These are phyloP conservation scores for Lachnellula arida DNA, from an alignment of 2,329 filamentous ascomycete genomes.

Conservation along the genomic window DNA sequence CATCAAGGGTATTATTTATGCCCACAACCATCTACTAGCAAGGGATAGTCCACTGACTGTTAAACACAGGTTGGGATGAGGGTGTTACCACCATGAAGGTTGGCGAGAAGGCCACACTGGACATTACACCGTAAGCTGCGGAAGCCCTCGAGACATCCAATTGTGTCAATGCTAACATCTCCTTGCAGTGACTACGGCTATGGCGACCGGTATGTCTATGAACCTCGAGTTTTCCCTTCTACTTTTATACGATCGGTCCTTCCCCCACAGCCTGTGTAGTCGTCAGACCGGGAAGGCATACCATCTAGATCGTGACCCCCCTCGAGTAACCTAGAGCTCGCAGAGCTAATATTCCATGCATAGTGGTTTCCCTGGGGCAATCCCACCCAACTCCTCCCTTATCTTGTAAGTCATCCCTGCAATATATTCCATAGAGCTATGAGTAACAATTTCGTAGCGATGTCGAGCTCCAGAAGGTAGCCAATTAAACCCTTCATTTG, in stretches of 20 bases:
- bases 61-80: constrained; percentile 69
- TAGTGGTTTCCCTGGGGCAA: constrained; percentile 74
- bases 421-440: neutral
- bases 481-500: constrained; percentile 36
- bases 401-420: constrained; percentile 65
- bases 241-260: neutral
- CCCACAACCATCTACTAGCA: neutral
- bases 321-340: neutral
- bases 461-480: constrained; percentile 61
- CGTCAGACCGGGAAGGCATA: neutral
- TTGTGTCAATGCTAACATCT: constrained; percentile 16
- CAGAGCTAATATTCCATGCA: constrained; percentile 7
- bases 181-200: constrained; percentile 57
- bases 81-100: constrained; percentile 81
- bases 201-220: constrained; percentile 49
- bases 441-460: constrained; percentile 45
- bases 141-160: neutral
- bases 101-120: constrained; percentile 83
- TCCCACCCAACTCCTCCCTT: constrained; percentile 69
- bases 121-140: constrained; percentile 64
- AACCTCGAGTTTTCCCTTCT: neutral
- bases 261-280: neutral
- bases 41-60: constrained; percentile 12
- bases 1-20: constrained; percentile 65
- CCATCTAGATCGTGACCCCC: neutral